Evolutionary conservation across 441 rosid species (phyloP), one percentile per base, ranked within the genome.

Genomic region (Geranium incanum): DNA sequence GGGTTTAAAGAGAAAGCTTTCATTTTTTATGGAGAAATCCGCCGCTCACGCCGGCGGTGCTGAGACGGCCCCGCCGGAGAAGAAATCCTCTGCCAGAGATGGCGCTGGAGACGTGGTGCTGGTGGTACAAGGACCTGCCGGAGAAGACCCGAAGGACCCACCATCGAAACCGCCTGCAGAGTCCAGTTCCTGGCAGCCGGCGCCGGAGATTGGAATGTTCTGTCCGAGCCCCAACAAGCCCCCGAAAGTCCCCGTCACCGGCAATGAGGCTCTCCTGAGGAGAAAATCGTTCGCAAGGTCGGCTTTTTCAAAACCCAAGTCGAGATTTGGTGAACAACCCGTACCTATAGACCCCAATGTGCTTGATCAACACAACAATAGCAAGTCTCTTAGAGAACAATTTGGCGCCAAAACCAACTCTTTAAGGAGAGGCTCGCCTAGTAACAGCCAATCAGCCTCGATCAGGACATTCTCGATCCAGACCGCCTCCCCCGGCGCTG

Each of bases 271-370:
- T 3, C 60, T 52, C 50, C 73, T 85, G 36, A 4, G 89, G 15
- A 84, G 82, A 63, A 87, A 72, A 72, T 75, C 96, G 39, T 13
- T 91, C 33, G 36, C 84, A 1, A 81, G 86, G 84, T 87, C 93
- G 2, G 78, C 78, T 68, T 84, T 80, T 81, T 88, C 90, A 19
- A 93, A 87, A 80, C 83, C 95, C 13, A 93, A 88, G 78, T 91
- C 96, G 18, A 86, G 98, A 76, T 93, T 93, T 66, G 93, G 83
- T 19, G 91, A 87, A 36, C 95, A 84, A 71, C 80, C 85, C 16
- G 73, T 36, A 66, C 57, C 77, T 13, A 43, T 71, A 57, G 86
- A 88, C 83, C 68, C 74, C 13, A 28, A 66, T 23, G 41, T 55
- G 55, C 70, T 73, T 41, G 90, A 23, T 23, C 33, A 83, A 66